Percentiles rank a stretch among this genome's conserved stretches.
These are phyloP conservation scores for Neurospora sp. DNA, from an alignment of 2,329 filamentous ascomycete species.

Conservation along the genomic window DNA sequence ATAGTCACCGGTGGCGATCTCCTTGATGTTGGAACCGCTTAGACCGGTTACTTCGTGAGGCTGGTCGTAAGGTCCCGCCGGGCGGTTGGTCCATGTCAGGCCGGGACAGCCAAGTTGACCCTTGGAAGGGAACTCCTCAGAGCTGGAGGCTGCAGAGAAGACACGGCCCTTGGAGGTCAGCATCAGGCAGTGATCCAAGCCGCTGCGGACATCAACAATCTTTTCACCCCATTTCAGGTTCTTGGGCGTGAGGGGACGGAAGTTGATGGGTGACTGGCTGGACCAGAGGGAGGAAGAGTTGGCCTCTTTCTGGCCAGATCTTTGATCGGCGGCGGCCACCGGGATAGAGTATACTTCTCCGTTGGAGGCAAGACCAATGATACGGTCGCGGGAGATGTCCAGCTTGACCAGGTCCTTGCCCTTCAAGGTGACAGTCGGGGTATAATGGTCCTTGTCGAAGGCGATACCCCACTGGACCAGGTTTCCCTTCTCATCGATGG, in stretches of 20 bases:
- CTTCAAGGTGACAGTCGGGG: constrained; percentile 61
- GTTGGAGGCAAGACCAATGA: constrained; percentile 65
- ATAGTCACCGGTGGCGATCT: constrained; percentile 75
- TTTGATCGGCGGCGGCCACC: constrained; percentile 62
- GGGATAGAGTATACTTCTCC: constrained; percentile 82
- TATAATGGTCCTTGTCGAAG: constrained; percentile 54
- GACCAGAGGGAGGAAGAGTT: constrained; percentile 64
- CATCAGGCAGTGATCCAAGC: constrained; percentile 77
- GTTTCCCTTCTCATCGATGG: constrained; percentile 79
- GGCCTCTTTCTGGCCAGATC: constrained; percentile 44
- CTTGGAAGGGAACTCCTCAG: constrained; percentile 64
- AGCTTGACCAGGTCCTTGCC: constrained; percentile 75
- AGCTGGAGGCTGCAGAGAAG: constrained; percentile 78
- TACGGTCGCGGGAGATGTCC: constrained; percentile 68
- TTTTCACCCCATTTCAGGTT: constrained; percentile 60
- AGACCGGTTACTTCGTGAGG: constrained; percentile 70
- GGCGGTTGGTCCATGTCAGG: constrained; percentile 68
- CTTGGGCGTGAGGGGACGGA: constrained; percentile 59
- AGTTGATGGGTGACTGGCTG: constrained; percentile 43
- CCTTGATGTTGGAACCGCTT: constrained; percentile 57
- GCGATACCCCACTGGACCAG: constrained; percentile 83
- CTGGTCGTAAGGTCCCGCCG: constrained; percentile 67
- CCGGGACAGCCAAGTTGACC: constrained; percentile 85
- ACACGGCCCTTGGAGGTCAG: constrained; percentile 77
- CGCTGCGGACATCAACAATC: constrained; percentile 63